A percentile compares a stretch with the other conserved stretches of the same genome.
Conservation (phyloP, 2,329 filamentous ascomycete genomes). For the Emergomyces pasteurianus region DNA sequence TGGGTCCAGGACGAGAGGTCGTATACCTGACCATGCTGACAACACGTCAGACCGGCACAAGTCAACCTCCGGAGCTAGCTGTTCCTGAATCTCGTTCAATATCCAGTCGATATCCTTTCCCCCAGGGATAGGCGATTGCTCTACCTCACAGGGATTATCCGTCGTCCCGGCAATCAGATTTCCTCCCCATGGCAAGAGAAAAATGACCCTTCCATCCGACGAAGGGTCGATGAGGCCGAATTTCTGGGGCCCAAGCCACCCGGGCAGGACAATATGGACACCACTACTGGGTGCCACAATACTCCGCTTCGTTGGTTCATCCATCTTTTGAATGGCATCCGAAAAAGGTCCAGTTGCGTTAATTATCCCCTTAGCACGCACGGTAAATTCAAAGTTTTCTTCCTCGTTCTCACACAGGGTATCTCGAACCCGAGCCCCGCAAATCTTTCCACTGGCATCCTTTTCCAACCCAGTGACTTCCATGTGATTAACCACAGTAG, state of each 20-base stretch:
- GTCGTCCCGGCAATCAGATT: slow-evolving; percentile 71
- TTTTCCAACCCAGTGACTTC: slow-evolving; percentile 59
- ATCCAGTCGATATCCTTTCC: slow-evolving; percentile 70
- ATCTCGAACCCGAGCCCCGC: slow-evolving; percentile 55
- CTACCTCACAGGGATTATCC: slow-evolving; percentile 55
- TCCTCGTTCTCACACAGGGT: slow-evolving; percentile 48
- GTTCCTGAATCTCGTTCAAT: slow-evolving; percentile 58
- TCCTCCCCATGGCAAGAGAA: slow-evolving; percentile 71
- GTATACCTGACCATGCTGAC: slow-evolving; percentile 65
- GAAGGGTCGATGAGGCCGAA: slow-evolving; percentile 70
- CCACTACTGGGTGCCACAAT: slow-evolving; percentile 65
- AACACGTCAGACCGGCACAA: slow-evolving; percentile 63
- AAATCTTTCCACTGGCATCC: slow-evolving; percentile 52
- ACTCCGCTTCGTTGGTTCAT: slow-evolving; percentile 51
- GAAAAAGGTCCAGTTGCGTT: slow-evolving; percentile 72
- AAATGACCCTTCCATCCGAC: slow-evolving; percentile 66
- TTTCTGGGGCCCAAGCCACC: slow-evolving; percentile 60
- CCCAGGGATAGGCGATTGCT: slow-evolving; percentile 53
- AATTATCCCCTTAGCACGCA: slow-evolving; percentile 59
- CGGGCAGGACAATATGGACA: slow-evolving; percentile 63
- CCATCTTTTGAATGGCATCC: slow-evolving; percentile 62
- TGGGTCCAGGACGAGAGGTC: slow-evolving; percentile 62
- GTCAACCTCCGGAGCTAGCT: slow-evolving; percentile 62
- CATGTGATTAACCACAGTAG: slow-evolving; percentile 59
- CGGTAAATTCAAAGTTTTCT: slow-evolving; percentile 43